A percentile compares a stretch with the other conserved stretches of the same genome.
Evolutionary conservation across 345 rosid genomes (phyloP).

Genomic region (Cardamine occulta): DNA sequence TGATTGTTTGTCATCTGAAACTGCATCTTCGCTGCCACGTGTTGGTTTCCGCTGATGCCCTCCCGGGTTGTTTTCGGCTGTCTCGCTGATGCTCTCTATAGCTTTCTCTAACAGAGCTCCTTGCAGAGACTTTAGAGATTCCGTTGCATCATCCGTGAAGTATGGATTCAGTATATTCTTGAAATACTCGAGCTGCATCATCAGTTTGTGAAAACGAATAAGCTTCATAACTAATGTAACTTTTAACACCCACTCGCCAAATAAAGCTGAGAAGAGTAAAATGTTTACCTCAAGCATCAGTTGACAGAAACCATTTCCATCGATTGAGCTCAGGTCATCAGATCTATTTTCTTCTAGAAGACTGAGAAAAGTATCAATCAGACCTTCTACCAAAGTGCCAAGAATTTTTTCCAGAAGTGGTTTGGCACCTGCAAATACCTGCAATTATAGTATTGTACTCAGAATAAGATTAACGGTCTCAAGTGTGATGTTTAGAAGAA

Average conservation of each 20-base stretch:
- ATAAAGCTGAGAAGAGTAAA: not conserved
- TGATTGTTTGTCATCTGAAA: constrained; percentile 75
- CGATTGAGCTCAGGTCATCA: constrained; percentile 67
- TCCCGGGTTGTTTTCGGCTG: constrained; percentile 61
- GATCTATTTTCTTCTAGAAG: constrained; percentile 72
- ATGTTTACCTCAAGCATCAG: constrained; percentile 86
- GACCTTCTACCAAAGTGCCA: constrained; percentile 92
- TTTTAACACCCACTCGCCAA: constrained; percentile 1
- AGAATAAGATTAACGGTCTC: not conserved
- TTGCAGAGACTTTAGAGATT: constrained; percentile 80
- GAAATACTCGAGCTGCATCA: constrained; percentile 88
- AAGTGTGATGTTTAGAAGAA: not conserved
- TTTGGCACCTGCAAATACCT: constrained; percentile 96
- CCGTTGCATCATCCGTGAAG: constrained; percentile 80
- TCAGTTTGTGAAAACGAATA: constrained; percentile 37
- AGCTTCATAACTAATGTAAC: not conserved
- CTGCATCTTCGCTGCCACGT: constrained; percentile 92
- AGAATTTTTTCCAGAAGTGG: constrained; percentile 93
- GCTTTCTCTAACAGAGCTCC: constrained; percentile 87
- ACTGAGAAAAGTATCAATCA: constrained; percentile 86
- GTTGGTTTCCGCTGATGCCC: constrained; percentile 64
- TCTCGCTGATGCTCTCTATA: constrained; percentile 66
- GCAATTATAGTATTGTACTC: constrained; percentile 28
- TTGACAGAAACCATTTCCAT: constrained; percentile 96
- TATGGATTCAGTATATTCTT: constrained; percentile 80